These are phyloP conservation scores for Wickerhamiella hasegawae DNA, from an alignment of 805 yeast species.

Conservation along the genomic window DNA sequence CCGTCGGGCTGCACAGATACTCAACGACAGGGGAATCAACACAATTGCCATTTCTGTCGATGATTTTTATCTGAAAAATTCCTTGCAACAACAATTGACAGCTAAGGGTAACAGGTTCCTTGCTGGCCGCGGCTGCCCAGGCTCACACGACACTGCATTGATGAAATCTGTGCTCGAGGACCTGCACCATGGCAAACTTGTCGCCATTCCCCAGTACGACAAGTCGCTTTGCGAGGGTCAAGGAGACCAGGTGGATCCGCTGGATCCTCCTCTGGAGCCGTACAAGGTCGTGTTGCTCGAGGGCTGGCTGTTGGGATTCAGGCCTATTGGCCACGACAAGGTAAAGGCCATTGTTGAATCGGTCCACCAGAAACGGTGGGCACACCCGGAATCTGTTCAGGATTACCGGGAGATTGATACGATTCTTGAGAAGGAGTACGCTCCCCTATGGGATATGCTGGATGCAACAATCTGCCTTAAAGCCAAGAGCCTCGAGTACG, in stretches of 20 bases:
- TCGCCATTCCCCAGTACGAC: slow-evolving; percentile 54
- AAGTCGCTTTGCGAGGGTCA: slow-evolving; percentile 54
- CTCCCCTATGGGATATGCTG: slow-evolving; percentile 37
- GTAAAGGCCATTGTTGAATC: slow-evolving; percentile 16
- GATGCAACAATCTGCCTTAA: slow-evolving; percentile 46
- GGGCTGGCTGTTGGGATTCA: slow-evolving; percentile 89
- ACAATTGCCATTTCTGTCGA: slow-evolving; percentile 50
- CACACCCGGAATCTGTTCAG: slow-evolving; percentile 17
- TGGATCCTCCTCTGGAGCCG: slow-evolving; percentile 18
- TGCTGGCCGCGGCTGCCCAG: slow-evolving; percentile 80
- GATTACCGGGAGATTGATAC: slow-evolving; percentile 32
- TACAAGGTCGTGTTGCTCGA: slow-evolving; percentile 63
- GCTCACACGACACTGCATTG: slow-evolving; percentile 67
- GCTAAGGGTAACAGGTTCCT: slow-evolving; percentile 34
- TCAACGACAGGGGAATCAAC: slow-evolving; percentile 23
- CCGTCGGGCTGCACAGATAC: slow-evolving; percentile 16
- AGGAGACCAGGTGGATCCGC: slow-evolving; percentile 47
- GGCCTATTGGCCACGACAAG: slow-evolving; percentile 23
- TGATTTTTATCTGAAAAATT: slow-evolving; percentile 63
- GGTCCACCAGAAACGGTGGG: too few relatives aligned
- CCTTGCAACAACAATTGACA: slow-evolving; percentile 38
- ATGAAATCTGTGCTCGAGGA: slow-evolving; percentile 22
- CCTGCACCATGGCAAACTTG: slow-evolving; percentile 17
- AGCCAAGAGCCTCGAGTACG: slow-evolving; percentile 43
- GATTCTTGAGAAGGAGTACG: slow-evolving; percentile 32